phyloP scores from a whole-genome alignment of 2,329 filamentous ascomycete genomes.

The Macrophomina tecta region DNA sequence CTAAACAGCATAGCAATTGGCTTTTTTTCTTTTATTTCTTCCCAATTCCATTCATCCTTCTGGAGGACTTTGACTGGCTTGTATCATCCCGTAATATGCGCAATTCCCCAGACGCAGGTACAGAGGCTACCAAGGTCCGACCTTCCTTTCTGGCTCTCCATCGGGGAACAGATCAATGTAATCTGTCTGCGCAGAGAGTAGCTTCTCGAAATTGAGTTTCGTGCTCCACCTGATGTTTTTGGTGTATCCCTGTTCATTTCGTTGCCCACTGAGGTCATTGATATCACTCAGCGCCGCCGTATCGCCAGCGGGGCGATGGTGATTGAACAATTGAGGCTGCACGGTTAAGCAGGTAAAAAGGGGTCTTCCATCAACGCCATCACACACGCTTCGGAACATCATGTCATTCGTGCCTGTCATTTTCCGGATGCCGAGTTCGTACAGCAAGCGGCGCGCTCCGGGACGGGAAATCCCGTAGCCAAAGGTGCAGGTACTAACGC shows the following conservation, averaged over 20 bases:
- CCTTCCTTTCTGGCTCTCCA: background rate
- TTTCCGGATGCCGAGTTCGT: conserved; percentile 36
- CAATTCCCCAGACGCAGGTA: no score
- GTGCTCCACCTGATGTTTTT: conserved; percentile 37
- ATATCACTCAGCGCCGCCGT: conserved; percentile 33
- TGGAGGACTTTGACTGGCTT: no score
- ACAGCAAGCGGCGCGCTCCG: conserved; percentile 37
- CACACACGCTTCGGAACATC: conserved; percentile 40
- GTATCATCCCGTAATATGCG: no score
- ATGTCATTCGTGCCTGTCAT: conserved; percentile 41
- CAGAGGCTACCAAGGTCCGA: no score
- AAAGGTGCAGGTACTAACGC: conserved; percentile 27
- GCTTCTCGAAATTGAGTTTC: conserved; percentile 34
- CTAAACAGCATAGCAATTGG: no score
- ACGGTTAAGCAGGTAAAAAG: conserved; percentile 37
- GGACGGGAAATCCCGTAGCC: conserved; percentile 31
- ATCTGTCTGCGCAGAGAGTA: conserved; percentile 32
- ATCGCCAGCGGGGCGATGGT: conserved; percentile 32
- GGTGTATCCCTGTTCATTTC: conserved; percentile 30
- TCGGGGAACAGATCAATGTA: conserved; percentile 22
- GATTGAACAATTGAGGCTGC: conserved; percentile 36
- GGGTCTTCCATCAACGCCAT: conserved; percentile 32
- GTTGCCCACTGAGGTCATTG: conserved; percentile 31
- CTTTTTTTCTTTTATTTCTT: no score
- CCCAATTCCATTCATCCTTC: no score